Evolutionary conservation across 2,329 filamentous ascomycete species (phyloP), one percentile per base, ranked within the genome.

Genomic region (Cladophialophora chaetospira): DNA sequence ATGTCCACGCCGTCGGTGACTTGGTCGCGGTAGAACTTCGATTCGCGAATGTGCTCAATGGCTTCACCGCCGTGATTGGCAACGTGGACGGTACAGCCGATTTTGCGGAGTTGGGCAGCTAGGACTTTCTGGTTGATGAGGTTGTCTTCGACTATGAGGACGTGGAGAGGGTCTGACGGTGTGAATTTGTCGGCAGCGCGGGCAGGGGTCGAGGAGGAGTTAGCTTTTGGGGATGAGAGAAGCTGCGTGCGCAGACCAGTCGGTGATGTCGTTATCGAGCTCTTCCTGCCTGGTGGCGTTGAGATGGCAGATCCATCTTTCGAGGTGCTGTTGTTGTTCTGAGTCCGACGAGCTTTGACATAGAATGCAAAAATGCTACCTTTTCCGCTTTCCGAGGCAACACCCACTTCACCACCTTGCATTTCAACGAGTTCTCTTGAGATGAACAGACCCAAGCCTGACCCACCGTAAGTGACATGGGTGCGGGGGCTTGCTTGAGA

Each of bases 401-500:
- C 86, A 1, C 88, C 89, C 44, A 94, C 91, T 58, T 89, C 85
- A 3, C 89, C 89, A 17, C 88, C 88, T 69, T 92, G 88, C 9
- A 93, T 75, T 68, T 93, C 89, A 0, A 88, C 89, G n/a, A 94
- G 78, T 53, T 89, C 83, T 21, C 88, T 81, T 33, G 86, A 89
- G 62, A 93, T 92, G 70, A 91, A 93, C 0, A 93, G 76, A 0
- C 89, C 89, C 1, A 94, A 78, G 0, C 89, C 89, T 0, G 86
- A 89, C 0, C 89, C 89, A 19, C 89, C 89, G 63, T 93, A 91
- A 64, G 89, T 84, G 13, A 90, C 84, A 63, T 91, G 88, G 0
- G 88, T 91, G 47, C 84, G 83, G 1, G 88, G 86, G 19, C 84
- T 89, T 0, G 88, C 88, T 71, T 93, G 89, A 5, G 87, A 86